Evolutionary conservation across 2,329 filamentous ascomycete genomes (phyloP).

Genomic region (Allantophomopsis cytisporea): DNA sequence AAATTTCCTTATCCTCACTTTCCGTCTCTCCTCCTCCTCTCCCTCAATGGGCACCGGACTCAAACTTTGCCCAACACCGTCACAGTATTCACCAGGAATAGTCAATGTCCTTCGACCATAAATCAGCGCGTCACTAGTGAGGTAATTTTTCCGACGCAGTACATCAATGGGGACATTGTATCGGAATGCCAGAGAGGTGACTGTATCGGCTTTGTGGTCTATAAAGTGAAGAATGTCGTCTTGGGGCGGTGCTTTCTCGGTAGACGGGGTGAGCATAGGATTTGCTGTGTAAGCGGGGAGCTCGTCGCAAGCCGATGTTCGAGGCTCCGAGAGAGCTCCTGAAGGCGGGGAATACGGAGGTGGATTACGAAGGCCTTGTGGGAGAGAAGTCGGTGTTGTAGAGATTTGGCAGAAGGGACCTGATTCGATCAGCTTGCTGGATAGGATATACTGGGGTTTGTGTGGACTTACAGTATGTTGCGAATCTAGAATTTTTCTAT

Average conservation of each 20-base stretch:
- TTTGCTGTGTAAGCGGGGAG: slow-evolving; percentile 12
- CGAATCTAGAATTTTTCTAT: slow-evolving; percentile 15
- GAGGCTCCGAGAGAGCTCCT: slow-evolving; percentile 9
- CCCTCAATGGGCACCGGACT: slow-evolving; percentile 60
- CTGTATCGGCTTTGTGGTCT: slow-evolving; percentile 51
- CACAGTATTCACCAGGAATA: slow-evolving; percentile 59
- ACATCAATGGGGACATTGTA: slow-evolving; percentile 54
- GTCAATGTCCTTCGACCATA: slow-evolving; percentile 54
- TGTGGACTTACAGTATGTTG: slow-evolving; percentile 28
- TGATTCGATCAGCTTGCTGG: slow-evolving; percentile 1
- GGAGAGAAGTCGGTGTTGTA: slow-evolving; percentile 40
- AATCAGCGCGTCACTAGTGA: slow-evolving; percentile 60
- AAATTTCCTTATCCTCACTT: slow-evolving; percentile 58
- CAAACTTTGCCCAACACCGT: slow-evolving; percentile 45
- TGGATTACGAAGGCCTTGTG: slow-evolving; percentile 54
- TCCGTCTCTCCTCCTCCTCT: slow-evolving; percentile 60
- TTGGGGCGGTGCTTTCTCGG: slow-evolving; percentile 17
- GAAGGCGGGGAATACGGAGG: slow-evolving; percentile 40
- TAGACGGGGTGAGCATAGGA: slow-evolving; percentile 2
- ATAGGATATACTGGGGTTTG: background rate
- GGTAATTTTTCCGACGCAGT: slow-evolving; percentile 52
- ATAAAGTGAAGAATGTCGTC: slow-evolving; percentile 65
- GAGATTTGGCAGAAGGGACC: slow-evolving; percentile 68
- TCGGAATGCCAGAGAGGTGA: slow-evolving; percentile 54
- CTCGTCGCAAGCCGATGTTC: slow-evolving; percentile 23